Conservation (phyloP, 169 alveolate species). For the Eimeria acervulina region DNA sequence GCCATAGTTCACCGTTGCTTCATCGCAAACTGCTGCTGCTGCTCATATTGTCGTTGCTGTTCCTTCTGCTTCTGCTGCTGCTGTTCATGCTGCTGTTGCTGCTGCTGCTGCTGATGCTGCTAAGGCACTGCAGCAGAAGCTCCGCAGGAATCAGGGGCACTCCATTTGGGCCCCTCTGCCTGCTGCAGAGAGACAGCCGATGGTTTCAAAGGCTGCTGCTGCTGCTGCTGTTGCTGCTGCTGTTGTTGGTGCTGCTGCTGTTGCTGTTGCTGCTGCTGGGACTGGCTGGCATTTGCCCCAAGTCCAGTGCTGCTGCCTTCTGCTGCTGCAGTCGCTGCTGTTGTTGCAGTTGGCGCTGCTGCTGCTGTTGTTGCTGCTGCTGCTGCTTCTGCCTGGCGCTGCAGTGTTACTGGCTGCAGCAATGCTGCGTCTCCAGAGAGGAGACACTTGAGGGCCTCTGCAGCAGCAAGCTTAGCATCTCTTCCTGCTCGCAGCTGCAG, state of each 20-base stretch:
- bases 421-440: not conserved
- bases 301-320: constrained; percentile 31
- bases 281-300: no score
- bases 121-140: not conserved
- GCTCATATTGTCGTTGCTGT: constrained; percentile 2
- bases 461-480: constrained; percentile 34
- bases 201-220: not conserved
- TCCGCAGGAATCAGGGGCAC: not conserved
- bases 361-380: not conserved
- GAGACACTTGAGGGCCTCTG: constrained; percentile 9
- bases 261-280: constrained; percentile 2
- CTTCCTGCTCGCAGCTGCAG: not conserved
- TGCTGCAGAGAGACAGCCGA: not conserved
- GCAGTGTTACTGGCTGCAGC: constrained; percentile 8
- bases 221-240: constrained; percentile 24
- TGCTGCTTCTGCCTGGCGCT: constrained; percentile 18
- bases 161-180: not conserved
- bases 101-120: not conserved
- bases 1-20: not conserved
- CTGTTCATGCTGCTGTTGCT: constrained; percentile 1
- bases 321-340: constrained; percentile 8
- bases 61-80: not conserved
- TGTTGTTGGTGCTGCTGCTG: not conserved
- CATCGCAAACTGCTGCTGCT: not conserved
- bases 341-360: not conserved